Percentiles rank a stretch among this genome's conserved stretches.
phyloP scores from a whole-genome alignment of 164 flowering plant genomes.

The Magnolia sinica region DNA sequence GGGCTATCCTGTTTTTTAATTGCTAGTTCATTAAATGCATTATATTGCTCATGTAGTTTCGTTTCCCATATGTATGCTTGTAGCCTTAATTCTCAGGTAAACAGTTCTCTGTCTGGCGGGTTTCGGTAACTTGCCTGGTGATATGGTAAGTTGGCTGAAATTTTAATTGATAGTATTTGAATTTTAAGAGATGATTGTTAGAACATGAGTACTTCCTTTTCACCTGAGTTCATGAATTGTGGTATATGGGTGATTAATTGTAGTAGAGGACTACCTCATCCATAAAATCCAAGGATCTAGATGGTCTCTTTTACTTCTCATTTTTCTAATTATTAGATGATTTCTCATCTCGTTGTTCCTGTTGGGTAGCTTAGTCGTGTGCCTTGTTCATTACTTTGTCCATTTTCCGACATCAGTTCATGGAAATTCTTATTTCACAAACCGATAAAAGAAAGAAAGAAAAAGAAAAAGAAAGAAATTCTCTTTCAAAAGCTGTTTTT shows the following conservation, averaged over 20 bases:
- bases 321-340: background rate
- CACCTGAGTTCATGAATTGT: background rate
- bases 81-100: slow-evolving; percentile 45
- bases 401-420: no score
- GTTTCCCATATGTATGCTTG: slow-evolving; percentile 11
- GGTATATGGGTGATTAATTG: background rate
- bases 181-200: background rate
- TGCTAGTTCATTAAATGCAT: background rate
- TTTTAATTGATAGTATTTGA: background rate
- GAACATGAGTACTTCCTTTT: background rate
- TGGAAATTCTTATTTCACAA: no score
- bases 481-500: no score
- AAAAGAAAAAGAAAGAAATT: no score
- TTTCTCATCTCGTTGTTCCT: background rate
- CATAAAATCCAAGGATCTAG: background rate
- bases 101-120: slow-evolving; percentile 96
- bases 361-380: no score
- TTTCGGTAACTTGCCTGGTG: slow-evolving; percentile 97
- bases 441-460: no score
- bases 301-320: background rate
- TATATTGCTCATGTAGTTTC: background rate
- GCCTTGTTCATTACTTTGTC: no score
- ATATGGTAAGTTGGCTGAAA: slow-evolving; percentile 62
- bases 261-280: background rate
- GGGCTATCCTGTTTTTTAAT: background rate